Conservation (phyloP, 495 filamentous ascomycete species). For the Mycothermus thermophilus region DNA sequence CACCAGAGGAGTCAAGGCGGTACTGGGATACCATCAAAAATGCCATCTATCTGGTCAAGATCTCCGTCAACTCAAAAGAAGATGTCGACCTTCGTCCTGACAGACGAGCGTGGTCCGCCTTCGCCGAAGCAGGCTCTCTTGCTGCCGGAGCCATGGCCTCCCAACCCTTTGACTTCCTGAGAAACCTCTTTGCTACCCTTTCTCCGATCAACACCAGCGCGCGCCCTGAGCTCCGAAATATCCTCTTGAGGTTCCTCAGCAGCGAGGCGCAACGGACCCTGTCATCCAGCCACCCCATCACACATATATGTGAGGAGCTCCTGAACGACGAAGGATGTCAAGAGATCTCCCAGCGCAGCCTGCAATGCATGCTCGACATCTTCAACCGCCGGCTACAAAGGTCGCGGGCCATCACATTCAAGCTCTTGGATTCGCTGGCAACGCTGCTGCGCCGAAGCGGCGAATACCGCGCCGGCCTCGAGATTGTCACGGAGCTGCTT, state of each 20-base stretch:
- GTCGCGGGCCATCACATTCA: conserved; percentile 19
- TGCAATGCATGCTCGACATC: conserved; percentile 23
- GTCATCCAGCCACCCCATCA: conserved; percentile 17
- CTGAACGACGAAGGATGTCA: conserved; percentile 17
- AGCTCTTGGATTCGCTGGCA: conserved; percentile 21
- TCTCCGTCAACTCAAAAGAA: conserved; percentile 11
- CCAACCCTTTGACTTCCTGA: conserved; percentile 22
- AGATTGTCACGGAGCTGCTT: conserved; percentile 17
- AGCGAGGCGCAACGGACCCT: conserved; percentile 16
- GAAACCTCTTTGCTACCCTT: conserved; percentile 19
- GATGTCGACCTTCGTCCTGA: conserved; percentile 9
- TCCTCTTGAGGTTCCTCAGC: conserved; percentile 16
- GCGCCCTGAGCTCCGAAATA: conserved; percentile 17
- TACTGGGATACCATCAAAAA: conserved; percentile 21
- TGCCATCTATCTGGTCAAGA: conserved; percentile 20
- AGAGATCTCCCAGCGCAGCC: conserved; percentile 17
- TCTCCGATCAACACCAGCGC: conserved; percentile 19
- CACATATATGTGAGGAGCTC: conserved; percentile 17
- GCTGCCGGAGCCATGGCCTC: conserved; percentile 17
- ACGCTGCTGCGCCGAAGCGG: conserved; percentile 21
- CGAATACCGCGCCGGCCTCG: conserved; percentile 17
- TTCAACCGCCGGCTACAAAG: conserved; percentile 17
- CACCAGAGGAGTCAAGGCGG: conserved; percentile 12
- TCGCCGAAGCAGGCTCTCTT: conserved; percentile 13
- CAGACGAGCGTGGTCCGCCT: conserved; percentile 15